phyloP scores from a whole-genome alignment of 2,329 filamentous ascomycete genomes.

The Xylaria sp. region DNA sequence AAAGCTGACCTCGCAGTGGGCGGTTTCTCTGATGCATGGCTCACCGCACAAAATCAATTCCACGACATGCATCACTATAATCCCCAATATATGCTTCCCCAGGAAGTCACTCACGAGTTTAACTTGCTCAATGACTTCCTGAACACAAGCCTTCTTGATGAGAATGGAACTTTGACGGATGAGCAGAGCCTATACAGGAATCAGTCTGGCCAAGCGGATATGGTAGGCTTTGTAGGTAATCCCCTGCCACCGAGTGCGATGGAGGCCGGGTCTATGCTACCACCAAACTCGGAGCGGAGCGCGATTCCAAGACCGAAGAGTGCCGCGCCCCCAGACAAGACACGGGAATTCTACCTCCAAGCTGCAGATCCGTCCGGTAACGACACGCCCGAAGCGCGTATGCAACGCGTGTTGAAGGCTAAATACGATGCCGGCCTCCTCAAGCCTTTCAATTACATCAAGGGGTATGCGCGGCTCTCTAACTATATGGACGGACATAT shows the following conservation, averaged over 20 bases:
- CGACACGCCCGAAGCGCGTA: slow-evolving; percentile 88
- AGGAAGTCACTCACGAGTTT: slow-evolving; percentile 96
- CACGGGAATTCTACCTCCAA: slow-evolving; percentile 94
- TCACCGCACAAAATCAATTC: slow-evolving; percentile 82
- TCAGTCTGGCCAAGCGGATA: slow-evolving; percentile 56
- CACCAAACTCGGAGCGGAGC: slow-evolving; percentile 61
- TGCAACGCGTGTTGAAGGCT: slow-evolving; percentile 92
- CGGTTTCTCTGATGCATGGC: slow-evolving; percentile 85
- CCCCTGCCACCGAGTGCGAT: slow-evolving; percentile 51
- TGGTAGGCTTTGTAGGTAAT: slow-evolving; percentile 59
- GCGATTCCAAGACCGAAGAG: slow-evolving; percentile 71
- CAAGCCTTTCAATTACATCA: slow-evolving; percentile 98
- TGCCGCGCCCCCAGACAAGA: slow-evolving; percentile 72
- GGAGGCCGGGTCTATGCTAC: slow-evolving; percentile 59
- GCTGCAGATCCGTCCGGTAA: slow-evolving; percentile 92
- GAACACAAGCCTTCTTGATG: slow-evolving; percentile 89
- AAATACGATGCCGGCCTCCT: slow-evolving; percentile 96
- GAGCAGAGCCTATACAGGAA: slow-evolving; percentile 64
- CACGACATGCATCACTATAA: slow-evolving; percentile 96
- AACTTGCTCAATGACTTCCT: slow-evolving; percentile 97
- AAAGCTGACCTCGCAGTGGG: slow-evolving; percentile 66
- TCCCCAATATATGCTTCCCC: slow-evolving; percentile 91
- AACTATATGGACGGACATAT: slow-evolving; percentile 93
- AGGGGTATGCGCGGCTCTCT: slow-evolving; percentile 89
- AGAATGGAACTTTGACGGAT: slow-evolving; percentile 76